Evolutionary conservation across 2,329 filamentous ascomycete genomes (phyloP), one percentile per base, ranked within the genome.

Genomic region (Ophiostoma quercus): DNA sequence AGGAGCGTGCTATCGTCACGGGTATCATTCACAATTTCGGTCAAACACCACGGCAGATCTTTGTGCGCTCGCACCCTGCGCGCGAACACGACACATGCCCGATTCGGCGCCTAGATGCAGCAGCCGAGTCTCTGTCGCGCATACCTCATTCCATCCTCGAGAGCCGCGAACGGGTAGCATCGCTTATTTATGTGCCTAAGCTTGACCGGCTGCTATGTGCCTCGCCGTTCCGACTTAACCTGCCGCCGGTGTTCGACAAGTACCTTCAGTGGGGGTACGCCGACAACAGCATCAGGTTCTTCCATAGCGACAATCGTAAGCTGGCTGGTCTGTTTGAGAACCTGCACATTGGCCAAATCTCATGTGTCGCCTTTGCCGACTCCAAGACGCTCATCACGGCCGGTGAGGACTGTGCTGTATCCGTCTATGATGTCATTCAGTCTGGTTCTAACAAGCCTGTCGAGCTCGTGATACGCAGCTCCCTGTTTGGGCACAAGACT

Each of bases 21-120:
- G 92, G 92, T 43, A 96, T 97, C 74, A 98, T 99, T 75, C 94
- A 99, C 79, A 98, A 98, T 75, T 99, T 99, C 78, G 95, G 95
- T 0, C 95, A 99, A 78, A 99, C 96, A 1, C 95, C 96, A 1
- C 91, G 96, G 75, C 96, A 99, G 78, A 90, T 98, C 19, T 99
- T 98, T 78, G 86, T 88, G 63, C 90, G 90, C 71, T 84, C 90
- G 14, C 95, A 99, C 78, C 89, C 91, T 3, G 81, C 86, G n/a
- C 87, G 90, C 16, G 93, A 96, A 73, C 85, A 91, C 70, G 80
- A 85, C 4, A 82, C 86, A 29, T 86, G 88, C 69, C 88, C 87
- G 5, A 82, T 85, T 2, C 87, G 87, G 70, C 86, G 92, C 70
- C 82, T 99, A 0, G 94, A 99, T 77, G 90, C 87, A 0, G 86